A percentile compares a stretch with the other conserved stretches of the same genome.
phyloP scores from a whole-genome alignment of 2,329 filamentous ascomycete species.

The Xylaria sp. region DNA sequence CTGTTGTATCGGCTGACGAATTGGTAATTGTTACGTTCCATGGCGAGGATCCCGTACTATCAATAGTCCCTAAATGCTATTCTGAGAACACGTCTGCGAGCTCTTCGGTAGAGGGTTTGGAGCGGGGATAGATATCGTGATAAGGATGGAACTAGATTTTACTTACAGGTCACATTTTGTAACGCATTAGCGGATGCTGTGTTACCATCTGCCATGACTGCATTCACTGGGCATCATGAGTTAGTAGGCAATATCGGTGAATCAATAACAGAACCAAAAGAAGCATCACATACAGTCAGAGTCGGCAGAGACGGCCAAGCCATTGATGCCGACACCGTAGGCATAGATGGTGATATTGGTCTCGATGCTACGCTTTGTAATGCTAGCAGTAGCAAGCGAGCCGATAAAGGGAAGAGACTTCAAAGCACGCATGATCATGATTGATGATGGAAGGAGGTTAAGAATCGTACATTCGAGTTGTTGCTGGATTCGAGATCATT shows the following conservation, averaged over 20 bases:
- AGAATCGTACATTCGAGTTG: too few species aligned
- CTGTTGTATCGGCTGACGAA: not conserved
- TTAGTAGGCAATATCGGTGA: not conserved
- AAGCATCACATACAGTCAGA: constrained; percentile 3
- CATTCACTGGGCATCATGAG: not conserved
- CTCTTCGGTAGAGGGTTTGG: too few species aligned
- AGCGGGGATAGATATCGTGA: too few species aligned
- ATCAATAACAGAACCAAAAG: not conserved
- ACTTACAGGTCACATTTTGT: constrained; percentile 8
- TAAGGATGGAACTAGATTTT: not conserved
- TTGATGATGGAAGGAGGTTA: too few species aligned
- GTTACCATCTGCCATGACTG: constrained; percentile 5
- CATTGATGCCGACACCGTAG: constrained; percentile 10
- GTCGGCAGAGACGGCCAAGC: not conserved
- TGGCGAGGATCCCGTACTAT: not conserved
- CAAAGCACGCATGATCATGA: constrained; percentile 5
- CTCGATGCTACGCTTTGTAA: not conserved
- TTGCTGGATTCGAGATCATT: too few species aligned
- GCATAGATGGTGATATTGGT: constrained; percentile 1
- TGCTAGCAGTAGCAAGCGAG: not conserved
- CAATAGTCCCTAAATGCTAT: not conserved
- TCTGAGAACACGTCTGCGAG: too few species aligned
- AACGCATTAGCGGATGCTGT: not conserved
- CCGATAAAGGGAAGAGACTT: not conserved
- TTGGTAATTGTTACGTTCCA: constrained; percentile 6